These are phyloP conservation scores for Pyronema omphalodes DNA, from an alignment of 495 filamentous ascomycete genomes.

Conservation along the genomic window DNA sequence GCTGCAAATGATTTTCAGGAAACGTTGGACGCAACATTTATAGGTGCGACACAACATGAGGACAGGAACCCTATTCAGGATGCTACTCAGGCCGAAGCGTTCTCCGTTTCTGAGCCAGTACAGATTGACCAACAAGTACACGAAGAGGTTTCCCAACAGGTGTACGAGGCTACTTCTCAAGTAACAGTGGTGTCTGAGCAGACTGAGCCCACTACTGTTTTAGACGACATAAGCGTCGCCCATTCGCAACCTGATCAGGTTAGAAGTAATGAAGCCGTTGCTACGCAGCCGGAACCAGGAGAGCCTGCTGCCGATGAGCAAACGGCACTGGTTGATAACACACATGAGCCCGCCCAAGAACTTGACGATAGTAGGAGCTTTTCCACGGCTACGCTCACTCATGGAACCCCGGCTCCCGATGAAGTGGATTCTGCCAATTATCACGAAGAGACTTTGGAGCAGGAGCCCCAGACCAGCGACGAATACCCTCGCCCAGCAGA, in stretches of 20 bases:
- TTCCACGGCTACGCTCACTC: constrained; percentile 1
- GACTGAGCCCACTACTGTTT: no score
- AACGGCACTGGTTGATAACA: neutral
- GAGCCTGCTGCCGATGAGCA: neutral
- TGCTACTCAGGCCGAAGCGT: neutral
- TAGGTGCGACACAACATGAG: neutral
- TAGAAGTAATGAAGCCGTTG: neutral
- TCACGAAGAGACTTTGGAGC: neutral
- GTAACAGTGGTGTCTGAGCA: no score
- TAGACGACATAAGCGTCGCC: neutral
- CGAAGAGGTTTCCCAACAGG: no score
- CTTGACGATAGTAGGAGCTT: neutral
- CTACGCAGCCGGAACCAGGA: neutral
- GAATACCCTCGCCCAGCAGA: neutral
- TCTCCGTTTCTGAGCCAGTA: neutral
- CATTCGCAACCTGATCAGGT: neutral
- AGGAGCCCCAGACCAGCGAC: neutral
- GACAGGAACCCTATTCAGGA: neutral
- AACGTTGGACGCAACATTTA: neutral
- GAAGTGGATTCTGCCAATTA: neutral
- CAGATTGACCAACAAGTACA: neutral
- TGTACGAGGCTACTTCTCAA: no score
- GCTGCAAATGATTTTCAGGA: neutral
- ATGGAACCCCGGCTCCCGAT: neutral
- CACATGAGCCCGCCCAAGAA: neutral